Evolutionary conservation across 306 rosid genomes (phyloP).

Genomic region (Lathyrus sativus): DNA sequence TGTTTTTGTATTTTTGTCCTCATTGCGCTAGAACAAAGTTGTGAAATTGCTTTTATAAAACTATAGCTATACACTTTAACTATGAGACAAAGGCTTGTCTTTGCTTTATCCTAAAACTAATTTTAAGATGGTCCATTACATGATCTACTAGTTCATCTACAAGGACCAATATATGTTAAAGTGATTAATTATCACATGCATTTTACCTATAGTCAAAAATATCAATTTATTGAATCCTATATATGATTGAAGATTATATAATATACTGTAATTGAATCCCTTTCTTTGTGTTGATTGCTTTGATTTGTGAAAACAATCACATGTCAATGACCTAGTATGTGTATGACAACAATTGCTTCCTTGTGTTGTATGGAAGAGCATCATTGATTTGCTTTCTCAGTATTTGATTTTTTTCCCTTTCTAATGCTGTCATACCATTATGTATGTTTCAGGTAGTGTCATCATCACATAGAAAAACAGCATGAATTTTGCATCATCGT

Average conservation of each 20-base stretch:
- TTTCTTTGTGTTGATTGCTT: no score
- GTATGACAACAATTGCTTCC: background rate
- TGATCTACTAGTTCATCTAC: no score
- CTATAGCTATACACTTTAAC: no score
- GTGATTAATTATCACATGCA: no score
- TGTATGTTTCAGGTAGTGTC: slow-evolving; percentile 37
- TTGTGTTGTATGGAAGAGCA: background rate
- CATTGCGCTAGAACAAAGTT: background rate
- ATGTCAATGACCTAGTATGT: background rate
- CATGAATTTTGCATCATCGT: slow-evolving; percentile 62
- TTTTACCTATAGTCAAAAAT: no score
- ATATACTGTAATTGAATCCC: no score
- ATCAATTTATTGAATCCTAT: no score
- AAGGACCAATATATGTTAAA: no score
- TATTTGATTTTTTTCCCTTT: background rate
- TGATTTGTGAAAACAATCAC: background rate
- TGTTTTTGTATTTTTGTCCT: slow-evolving; percentile 21
- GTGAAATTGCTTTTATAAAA: background rate
- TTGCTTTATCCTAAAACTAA: no score
- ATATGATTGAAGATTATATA: no score
- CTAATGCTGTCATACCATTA: background rate
- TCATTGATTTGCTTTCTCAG: slow-evolving; percentile 8
- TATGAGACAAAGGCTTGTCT: no score
- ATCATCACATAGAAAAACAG: slow-evolving; percentile 9
- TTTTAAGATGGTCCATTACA: no score